Base-by-base conservation (phyloP, 768 basidiomycete species). In the Chlorophyllum brunneum region DNA sequence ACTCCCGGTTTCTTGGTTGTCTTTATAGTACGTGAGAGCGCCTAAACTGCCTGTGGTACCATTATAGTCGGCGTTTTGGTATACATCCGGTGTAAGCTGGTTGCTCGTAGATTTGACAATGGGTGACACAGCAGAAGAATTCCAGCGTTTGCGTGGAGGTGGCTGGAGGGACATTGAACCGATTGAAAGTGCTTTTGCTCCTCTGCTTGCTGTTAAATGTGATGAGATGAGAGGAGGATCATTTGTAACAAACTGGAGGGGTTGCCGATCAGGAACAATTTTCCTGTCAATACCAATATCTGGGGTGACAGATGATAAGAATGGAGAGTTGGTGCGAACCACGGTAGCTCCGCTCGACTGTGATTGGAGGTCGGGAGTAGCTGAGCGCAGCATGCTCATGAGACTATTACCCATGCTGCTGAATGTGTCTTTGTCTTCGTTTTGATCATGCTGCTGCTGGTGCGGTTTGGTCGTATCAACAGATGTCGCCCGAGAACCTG, bases 381-480 rank as follows among this genome's bases (percentile, higher is more conserved):
- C 73, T 20, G 72, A 67, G 33, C 78, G 70, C 41, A 79, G 64
- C 72, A 78, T 79, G 55, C 70, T 72, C 36, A 85, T 65, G 30
- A 86, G 67, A 58, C 74, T 82, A 33, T 67, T 78, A 7, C 82
- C 81, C 57, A 71, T 79, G 31, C 73, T 74, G 22, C 73, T 70
- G 53, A 85, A 85, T 8, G 83, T 83, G 13, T 39, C 30, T 11
- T 40, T 51, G n/a, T 82, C 82, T 48, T 82, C 71, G 10, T 61
- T 63, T 7, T 45, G 58, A 61, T 56, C 71, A 29, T 61, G 67
- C 54, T 62, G 71, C 41, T 60, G 69, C 26, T 56, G 66, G 30
- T 55, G 11, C 24, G 26, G 58, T 23, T 58, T 56, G n/a, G 69
- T 70, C 29, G 62, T 68, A 26, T 74, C 70, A n/a, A 74, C 63